Base-by-base conservation (phyloP, 108 stramenopile genomes). In the Aurantiochytrium sp. region DNA sequence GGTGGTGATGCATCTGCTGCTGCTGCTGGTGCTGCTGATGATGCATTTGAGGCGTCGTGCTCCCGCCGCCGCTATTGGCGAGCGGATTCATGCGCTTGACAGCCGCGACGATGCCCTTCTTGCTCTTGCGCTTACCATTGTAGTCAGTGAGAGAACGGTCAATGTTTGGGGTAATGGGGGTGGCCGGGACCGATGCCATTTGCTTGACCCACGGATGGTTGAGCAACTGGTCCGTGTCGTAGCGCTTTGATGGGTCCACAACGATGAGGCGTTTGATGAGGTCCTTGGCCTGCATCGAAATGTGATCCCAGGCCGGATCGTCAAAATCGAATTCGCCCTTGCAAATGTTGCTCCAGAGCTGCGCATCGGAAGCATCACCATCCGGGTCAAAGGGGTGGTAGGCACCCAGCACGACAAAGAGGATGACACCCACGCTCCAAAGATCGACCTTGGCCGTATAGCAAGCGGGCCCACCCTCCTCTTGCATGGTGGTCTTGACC, bases 191-290 rank as follows among this genome's bases (percentile, higher is more conserved):
- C 12, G 76, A 83, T 12, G 49, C 76, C 45, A 53, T 53, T 18
- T 47, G 51, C 49, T 53, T 23, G 76, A 91, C 29, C 97, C 97
- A 98, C 45, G 94, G 90, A 69, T 96, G 95, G 44, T 94, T 58
- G 47, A 98, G 89, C 0, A 96, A 95, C 25, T 96, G 89, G 10
- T 91, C 58, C 12, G 96, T 96, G 42, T 91, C 91, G 51, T 96
- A 90, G n/a, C 97, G 72, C 60, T 92, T 88, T 28, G 89, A 72
- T 5, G 96, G 91, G 88, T 97, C 91, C 12, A 96, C 95, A 2
- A 91, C 92, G 4, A 98, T 89, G n/a, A 97, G 90, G 28, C 89
- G 92, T 45, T 89, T 89, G 89, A 98, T 96, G 51, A 92, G 44
- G 58, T 92, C 90, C 64, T 89, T 89, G 14, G 92, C 92, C 8